Evolutionary conservation across 164 flowering plant species (phyloP).

Genomic region (Vitis labrusca): DNA sequence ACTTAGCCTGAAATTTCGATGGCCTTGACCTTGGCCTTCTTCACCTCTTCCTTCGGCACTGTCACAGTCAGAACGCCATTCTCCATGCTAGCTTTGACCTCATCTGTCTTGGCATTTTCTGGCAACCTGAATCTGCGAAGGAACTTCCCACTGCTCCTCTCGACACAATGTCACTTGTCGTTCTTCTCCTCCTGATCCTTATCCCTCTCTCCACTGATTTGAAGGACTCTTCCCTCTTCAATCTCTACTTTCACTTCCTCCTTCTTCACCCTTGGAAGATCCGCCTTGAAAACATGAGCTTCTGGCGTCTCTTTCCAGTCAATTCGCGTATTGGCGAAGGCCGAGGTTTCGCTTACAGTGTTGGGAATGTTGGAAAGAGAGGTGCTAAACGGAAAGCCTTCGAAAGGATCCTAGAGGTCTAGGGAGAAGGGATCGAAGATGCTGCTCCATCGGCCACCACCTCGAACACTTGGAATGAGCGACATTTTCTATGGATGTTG

Average conservation of each 20-base stretch:
- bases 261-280: too few species aligned
- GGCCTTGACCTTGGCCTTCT: constrained; percentile 33
- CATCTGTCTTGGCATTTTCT: constrained; percentile 39
- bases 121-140: constrained; percentile 40
- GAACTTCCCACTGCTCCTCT: background rate
- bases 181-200: too few species aligned
- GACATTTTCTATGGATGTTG: background rate
- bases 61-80: constrained; percentile 39
- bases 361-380: background rate
- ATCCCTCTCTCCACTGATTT: too few species aligned
- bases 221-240: too few species aligned
- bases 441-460: constrained; percentile 11
- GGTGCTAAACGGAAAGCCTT: constrained; percentile 1
- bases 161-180: too few species aligned
- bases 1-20: constrained; percentile 32
- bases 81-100: constrained; percentile 39
- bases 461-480: constrained; percentile 1
- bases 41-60: constrained; percentile 32
- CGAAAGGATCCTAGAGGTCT: constrained; percentile 2
- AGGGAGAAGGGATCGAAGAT: constrained; percentile 9
- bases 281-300: too few species aligned
- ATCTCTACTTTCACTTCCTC: too few species aligned
- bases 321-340: background rate
- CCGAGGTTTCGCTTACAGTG: background rate
- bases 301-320: too few species aligned